Percentiles rank a stretch among this genome's conserved stretches.
Conservation (phyloP, 1,284 basidiomycete species). For the Albatrellus sp. region DNA sequence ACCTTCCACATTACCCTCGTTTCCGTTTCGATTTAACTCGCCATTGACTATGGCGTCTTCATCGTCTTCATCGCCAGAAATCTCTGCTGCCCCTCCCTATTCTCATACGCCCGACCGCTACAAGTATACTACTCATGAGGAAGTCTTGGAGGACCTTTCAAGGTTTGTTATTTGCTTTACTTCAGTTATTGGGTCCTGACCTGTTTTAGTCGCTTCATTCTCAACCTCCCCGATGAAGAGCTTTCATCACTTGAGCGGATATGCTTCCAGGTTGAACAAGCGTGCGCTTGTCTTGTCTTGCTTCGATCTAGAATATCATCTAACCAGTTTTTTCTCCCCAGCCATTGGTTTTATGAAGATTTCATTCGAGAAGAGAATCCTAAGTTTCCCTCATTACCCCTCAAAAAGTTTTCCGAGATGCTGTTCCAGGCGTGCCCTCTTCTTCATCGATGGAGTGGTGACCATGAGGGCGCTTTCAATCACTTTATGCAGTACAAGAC, state of each 20-base stretch:
- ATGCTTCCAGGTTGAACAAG: slow-evolving; percentile 99
- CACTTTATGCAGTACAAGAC: slow-evolving; percentile 94
- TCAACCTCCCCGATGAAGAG: slow-evolving; percentile 94
- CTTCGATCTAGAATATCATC: slow-evolving; percentile 1
- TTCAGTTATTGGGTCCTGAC: slow-evolving; percentile 3
- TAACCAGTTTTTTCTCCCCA: slow-evolving; percentile 18
- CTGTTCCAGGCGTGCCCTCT: slow-evolving; percentile 79
- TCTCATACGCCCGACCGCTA: slow-evolving; percentile 40
- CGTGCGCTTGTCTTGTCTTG: slow-evolving; percentile 42
- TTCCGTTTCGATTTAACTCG: slow-evolving; percentile 26
- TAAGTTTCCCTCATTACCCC: slow-evolving; percentile 73
- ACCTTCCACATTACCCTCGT: slow-evolving; percentile 21
- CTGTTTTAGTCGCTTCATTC: slow-evolving; percentile 76
- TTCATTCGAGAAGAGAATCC: slow-evolving; percentile 90
- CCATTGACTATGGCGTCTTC: slow-evolving; percentile 33
- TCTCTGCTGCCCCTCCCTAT: slow-evolving; percentile 34
- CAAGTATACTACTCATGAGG: slow-evolving; percentile 56
- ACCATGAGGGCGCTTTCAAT: slow-evolving; percentile 72
- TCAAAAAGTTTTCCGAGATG: slow-evolving; percentile 93
- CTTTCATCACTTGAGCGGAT: slow-evolving; percentile 84
- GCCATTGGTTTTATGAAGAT: slow-evolving; percentile 99
- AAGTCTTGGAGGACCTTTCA: slow-evolving; percentile 84
- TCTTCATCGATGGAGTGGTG: slow-evolving; percentile 66
- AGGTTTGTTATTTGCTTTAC: slow-evolving; percentile 32
- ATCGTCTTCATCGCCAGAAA: slow-evolving; percentile 66